These are phyloP conservation scores for Themeda triandra DNA, from an alignment of 176 grass and related monocot species.

Conservation along the genomic window DNA sequence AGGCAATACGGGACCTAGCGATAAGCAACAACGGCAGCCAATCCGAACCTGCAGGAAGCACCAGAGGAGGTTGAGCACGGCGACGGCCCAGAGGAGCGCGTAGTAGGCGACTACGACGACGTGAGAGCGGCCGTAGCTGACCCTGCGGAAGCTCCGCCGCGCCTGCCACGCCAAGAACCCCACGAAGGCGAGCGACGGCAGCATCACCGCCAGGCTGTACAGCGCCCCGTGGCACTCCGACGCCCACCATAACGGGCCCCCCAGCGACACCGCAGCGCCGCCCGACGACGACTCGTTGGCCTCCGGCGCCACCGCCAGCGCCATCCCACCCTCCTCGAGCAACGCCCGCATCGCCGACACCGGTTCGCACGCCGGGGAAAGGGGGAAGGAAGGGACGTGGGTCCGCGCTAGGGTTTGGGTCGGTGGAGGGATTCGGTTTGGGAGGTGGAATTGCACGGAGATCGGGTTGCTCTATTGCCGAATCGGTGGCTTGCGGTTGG, in stretches of 20 bases:
- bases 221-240: constrained; percentile 60
- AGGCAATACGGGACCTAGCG: not conserved
- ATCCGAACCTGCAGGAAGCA: constrained; percentile 74
- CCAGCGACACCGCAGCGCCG: constrained; percentile 15
- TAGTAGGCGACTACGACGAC: constrained; percentile 86
- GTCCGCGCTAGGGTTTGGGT: constrained; percentile 3
- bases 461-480: not conserved
- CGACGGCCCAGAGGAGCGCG: constrained; percentile 73
- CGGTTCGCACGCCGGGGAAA: not conserved
- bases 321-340: constrained; percentile 42
- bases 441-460: not conserved
- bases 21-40: not conserved
- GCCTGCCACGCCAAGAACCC: constrained; percentile 86
- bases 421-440: not conserved
- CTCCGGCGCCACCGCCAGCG: constrained; percentile 40
- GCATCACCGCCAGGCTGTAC: constrained; percentile 79
- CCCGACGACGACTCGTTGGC: constrained; percentile 32
- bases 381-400: not conserved
- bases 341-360: constrained; percentile 25
- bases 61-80: constrained; percentile 65
- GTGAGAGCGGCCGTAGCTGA: constrained; percentile 80
- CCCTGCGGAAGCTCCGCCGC: constrained; percentile 64
- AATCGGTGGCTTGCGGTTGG: no score
- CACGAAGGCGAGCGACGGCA: constrained; percentile 73
- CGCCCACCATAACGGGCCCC: constrained; percentile 37